Base-by-base conservation (phyloP, 257 asterid genomes). In the Marsdenia floribunda region DNA sequence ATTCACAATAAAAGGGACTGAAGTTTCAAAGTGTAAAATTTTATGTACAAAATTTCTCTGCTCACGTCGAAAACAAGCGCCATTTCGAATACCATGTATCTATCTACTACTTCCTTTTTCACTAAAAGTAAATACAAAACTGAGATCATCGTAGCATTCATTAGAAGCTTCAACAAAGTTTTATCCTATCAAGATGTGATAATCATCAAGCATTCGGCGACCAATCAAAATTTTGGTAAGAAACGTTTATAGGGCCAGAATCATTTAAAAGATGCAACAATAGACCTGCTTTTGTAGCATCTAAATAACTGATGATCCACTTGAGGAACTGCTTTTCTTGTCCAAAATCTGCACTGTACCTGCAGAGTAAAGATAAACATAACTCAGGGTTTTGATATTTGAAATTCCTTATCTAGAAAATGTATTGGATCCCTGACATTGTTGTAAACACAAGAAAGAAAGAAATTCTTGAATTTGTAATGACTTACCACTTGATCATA, bases 321-420 rank as follows among this genome's bases (percentile, higher is more conserved):
- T 85, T 90, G 1, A 85, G 73, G 33, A 88, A 81, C 19, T 92
- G 91, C 68, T 86, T 90, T 57, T 90, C 97, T 72, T 89, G 88
- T 71, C 96, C 99, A 68, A 94, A 94, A 87, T 94, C 99, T 58
- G 86, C 83, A 75, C 82, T 86, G 61, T 92, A 94, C 98, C 98
- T 94, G 88, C 81, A 80, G n/a, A 44, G 49, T 44, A 44, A 44
- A 44, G 49, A 44, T 10, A 44, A 44, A 44, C 49, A 44, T 7
- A 44, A 44, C 49, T 44, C 49, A 44, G 49, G 49, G 49, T 44
- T 60, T 42, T 44, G 13, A 64, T 46, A 6, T 35, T 64, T 21
- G 65, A 35, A 47, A 68, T 52, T 6, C 14, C 60, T 19, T 53
- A 3, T 21, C 7, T 73, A 40, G n/a, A 55, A 40, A 13, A 16